phyloP scores from a whole-genome alignment of 2,329 filamentous ascomycete genomes.

The Sclerotinia borealis region DNA sequence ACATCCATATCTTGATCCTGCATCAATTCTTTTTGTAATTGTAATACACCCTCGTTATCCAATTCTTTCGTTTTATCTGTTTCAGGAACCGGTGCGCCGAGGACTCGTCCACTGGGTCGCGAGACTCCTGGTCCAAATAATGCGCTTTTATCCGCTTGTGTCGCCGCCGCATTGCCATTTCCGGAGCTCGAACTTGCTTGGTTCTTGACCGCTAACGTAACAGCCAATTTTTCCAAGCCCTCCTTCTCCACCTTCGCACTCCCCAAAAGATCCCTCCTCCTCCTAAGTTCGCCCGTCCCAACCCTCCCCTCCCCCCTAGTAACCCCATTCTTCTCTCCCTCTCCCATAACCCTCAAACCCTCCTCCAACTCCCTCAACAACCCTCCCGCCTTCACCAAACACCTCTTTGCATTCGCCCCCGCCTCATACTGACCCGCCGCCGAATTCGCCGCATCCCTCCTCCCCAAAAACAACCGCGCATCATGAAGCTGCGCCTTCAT shows the following conservation, averaged over 20 bases:
- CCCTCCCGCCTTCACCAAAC: conserved; percentile 61
- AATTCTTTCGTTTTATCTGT: conserved; percentile 71
- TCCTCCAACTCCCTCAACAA: conserved; percentile 59
- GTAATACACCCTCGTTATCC: conserved; percentile 68
- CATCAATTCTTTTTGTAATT: conserved; percentile 70
- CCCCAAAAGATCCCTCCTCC: conserved; percentile 64
- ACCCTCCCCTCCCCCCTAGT: conserved; percentile 37
- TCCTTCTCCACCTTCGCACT: conserved; percentile 69
- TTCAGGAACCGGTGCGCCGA: conserved; percentile 67
- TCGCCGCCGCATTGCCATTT: conserved; percentile 18
- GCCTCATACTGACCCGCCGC: conserved; percentile 55
- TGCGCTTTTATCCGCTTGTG: conserved; percentile 38
- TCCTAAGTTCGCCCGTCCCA: conserved; percentile 68
- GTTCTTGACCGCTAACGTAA: conserved; percentile 46
- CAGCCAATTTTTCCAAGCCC: conserved; percentile 66
- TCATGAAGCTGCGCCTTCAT: conserved; percentile 67
- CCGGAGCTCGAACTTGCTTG: conserved; percentile 24
- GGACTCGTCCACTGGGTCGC: conserved; percentile 52
- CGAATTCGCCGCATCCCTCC: conserved; percentile 55
- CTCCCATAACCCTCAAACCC: conserved; percentile 54
- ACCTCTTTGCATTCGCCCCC: conserved; percentile 67
- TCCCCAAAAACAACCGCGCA: conserved; percentile 58
- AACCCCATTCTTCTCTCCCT: conserved; percentile 36
- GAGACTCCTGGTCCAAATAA: conserved; percentile 40
- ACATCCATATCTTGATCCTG: conserved; percentile 69